Conservation (phyloP, 345 rosid species). For the Camelina hispida region DNA sequence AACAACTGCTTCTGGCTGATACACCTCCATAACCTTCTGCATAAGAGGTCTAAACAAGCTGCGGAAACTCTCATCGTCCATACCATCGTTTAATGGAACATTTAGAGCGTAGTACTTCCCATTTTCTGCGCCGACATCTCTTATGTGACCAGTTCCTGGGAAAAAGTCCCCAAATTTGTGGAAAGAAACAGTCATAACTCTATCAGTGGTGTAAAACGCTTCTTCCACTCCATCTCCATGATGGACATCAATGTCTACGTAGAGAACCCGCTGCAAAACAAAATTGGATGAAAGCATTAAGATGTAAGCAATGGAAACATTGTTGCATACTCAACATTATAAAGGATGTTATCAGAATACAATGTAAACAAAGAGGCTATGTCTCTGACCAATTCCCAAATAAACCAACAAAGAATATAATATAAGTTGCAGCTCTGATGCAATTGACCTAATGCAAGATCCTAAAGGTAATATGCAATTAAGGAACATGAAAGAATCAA, state of each 20-base stretch:
- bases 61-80: conserved; percentile 87
- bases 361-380: conserved; percentile 1
- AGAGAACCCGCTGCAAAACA: conserved; percentile 79
- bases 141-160: conserved; percentile 94
- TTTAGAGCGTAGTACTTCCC: conserved; percentile 94
- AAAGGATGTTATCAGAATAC: not conserved
- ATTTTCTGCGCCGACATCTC: conserved; percentile 66
- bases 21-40: conserved; percentile 92
- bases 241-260: conserved; percentile 95
- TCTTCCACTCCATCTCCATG: conserved; percentile 99
- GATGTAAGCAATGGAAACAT: conserved; percentile 14
- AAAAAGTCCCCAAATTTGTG: conserved; percentile 98
- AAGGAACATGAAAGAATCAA: conserved; percentile 6
- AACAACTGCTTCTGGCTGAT: conserved; percentile 98
- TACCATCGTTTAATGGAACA: conserved; percentile 88
- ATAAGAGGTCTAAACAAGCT: conserved; percentile 83
- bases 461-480: conserved; percentile 2
- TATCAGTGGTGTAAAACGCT: conserved; percentile 98
- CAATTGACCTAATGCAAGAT: conserved; percentile 15
- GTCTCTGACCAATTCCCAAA: not conserved
- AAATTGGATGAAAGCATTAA: conserved; percentile 31
- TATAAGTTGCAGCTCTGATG: not conserved
- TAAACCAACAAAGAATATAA: not conserved
- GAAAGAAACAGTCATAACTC: conserved; percentile 99
- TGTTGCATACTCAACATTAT: not conserved